phyloP scores from a whole-genome alignment of 352 stramenopile species.

The Pythium aphanidermatum region DNA sequence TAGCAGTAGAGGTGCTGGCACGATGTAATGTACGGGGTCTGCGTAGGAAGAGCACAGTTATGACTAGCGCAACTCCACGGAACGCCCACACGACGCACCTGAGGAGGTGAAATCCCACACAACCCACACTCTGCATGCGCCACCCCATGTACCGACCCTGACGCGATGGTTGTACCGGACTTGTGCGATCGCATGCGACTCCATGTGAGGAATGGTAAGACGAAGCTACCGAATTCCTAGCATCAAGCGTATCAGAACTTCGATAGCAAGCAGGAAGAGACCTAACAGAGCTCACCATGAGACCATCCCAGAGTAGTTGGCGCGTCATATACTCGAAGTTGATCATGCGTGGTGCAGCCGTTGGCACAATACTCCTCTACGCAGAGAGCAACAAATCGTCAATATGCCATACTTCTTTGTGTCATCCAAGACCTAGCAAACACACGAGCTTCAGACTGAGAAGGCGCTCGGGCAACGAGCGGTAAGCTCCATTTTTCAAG shows the following conservation, averaged over 20 bases:
- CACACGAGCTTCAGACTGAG: slow-evolving; percentile 67
- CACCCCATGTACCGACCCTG: neutral
- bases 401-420: no score
- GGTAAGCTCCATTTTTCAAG: slow-evolving; percentile 60
- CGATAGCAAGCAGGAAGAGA: no score
- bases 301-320: slow-evolving; percentile 72
- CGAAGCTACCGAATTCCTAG: slow-evolving; percentile 82
- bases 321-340: slow-evolving; percentile 88
- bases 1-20: slow-evolving; percentile 86
- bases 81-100: slow-evolving; percentile 27
- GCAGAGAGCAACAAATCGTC: no score
- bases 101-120: slow-evolving; percentile 48
- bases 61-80: no score
- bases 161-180: slow-evolving; percentile 6
- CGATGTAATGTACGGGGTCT: slow-evolving; percentile 86
- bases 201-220: slow-evolving; percentile 70
- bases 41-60: neutral
- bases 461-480: slow-evolving; percentile 64
- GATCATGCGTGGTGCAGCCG: slow-evolving; percentile 52
- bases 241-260: neutral
- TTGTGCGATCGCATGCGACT: slow-evolving; percentile 25
- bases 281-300: slow-evolving; percentile 46
- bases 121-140: slow-evolving; percentile 54
- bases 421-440: neutral
- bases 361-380: slow-evolving; percentile 56